Base-by-base conservation (phyloP, 495 filamentous ascomycete species). In the Acidiella bohemica region DNA sequence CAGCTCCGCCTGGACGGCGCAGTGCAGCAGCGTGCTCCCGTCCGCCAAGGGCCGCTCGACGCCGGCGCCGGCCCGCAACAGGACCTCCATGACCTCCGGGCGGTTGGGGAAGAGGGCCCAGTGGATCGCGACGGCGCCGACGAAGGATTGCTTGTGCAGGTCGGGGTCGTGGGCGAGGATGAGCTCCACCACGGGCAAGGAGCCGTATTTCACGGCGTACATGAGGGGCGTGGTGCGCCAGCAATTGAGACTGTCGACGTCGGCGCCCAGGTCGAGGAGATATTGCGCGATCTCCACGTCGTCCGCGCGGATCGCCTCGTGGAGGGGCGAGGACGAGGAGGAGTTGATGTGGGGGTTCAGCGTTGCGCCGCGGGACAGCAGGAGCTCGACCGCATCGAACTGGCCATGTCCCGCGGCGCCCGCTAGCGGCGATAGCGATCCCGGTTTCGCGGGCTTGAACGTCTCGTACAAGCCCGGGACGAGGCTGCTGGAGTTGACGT, bases 391-490 rank as follows among this genome's bases (percentile, higher is more conserved):
- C 5, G 32, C 26, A 17, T 36, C 36, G 12, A 46, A 20, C 18
- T 53, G 50, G 46, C 41, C 21, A 14, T 49, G 32, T 10, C 41
- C 24, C 18, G 50, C 46, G 36, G 49, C 49, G 14, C 39, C 45
- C 19, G 45, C 45, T 12, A 53, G 28, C 2, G 49, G 29, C 4
- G 49, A 42, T 2, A 51, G 43, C 3, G 12, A 11, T 23, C 47
- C 47, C 8, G 47, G 32, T 29, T 51, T 51, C 18, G 47, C 22
- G 18, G 47, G 47, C 39, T 46, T 51, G 47, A 51, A 51, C 24
- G 38, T 20, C 13, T 51, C 42, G 47, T 46, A 51, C 26, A 51
- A 38, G 13, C 14, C 32, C n/a, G 6, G n/a, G 19, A 51, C 32
- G 8, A 42, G 23, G 2, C 24, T 37, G 25, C 36, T 24, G 5